Conservation (phyloP, 768 basidiomycete genomes). For the Amanita subjunquillea region DNA sequence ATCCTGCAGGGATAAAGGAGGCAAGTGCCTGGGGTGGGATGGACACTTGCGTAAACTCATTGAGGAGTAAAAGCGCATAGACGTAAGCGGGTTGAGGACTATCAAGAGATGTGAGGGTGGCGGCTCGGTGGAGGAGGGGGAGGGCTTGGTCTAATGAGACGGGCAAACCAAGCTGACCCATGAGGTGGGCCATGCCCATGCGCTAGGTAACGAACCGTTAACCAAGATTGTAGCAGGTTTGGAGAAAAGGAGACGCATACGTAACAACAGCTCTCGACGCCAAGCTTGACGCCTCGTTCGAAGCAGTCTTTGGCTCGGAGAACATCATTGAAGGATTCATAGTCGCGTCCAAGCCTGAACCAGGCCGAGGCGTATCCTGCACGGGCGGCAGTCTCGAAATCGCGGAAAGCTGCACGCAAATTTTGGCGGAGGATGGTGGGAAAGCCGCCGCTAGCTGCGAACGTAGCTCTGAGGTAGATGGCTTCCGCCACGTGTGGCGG, state of each 20-base stretch:
- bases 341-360: conserved; percentile 88
- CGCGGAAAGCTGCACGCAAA: conserved; percentile 75
- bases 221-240: conserved; percentile 4
- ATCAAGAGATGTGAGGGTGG: conserved; percentile 61
- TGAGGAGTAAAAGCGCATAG: conserved; percentile 77
- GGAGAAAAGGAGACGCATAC: conserved; percentile 30
- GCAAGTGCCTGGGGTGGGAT: conserved; percentile 38
- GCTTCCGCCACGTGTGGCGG: conserved; percentile 56
- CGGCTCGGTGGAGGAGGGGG: conserved; percentile 68
- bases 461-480: conserved; percentile 61
- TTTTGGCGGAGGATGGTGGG: conserved; percentile 56
- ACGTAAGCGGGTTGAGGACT: conserved; percentile 85
- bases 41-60: conserved; percentile 66
- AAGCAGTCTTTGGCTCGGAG: conserved; percentile 76
- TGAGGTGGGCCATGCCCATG: conserved; percentile 85
- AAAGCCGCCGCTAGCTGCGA: conserved; percentile 65
- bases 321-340: conserved; percentile 78
- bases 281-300: conserved; percentile 65
- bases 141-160: conserved; percentile 47
- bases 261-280: conserved; percentile 75
- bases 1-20: conserved; percentile 43
- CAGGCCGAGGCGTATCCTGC: conserved; percentile 74
- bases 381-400: conserved; percentile 78
- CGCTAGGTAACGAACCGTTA: conserved; percentile 37
- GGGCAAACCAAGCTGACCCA: conserved; percentile 73